Evolutionary conservation across 768 basidiomycete species (phyloP), one percentile per base, ranked within the genome.

Genomic region (Russula vinacea): DNA sequence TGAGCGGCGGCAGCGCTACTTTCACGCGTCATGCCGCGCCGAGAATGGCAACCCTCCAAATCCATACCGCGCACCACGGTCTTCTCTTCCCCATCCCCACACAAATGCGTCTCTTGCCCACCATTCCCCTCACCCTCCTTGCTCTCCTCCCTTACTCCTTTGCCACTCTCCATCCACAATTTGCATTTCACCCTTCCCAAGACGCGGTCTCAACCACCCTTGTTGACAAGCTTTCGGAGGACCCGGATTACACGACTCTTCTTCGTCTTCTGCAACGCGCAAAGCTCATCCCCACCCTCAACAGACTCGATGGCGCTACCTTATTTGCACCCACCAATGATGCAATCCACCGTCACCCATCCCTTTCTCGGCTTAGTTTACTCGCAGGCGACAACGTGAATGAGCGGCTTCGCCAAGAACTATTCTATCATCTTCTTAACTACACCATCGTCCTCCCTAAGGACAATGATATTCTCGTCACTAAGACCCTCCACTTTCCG

Each of bases 301-400:
- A 96, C 74, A 85, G 80, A 68, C 85, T 99, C 68, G 86, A 90
- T 63, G 84, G 80, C 45, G 82, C 82, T 72, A 97, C 97, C 32
- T 74, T 99, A 53, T 98, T 98, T 71, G 97, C 97, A 1, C 97
- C 97, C 1, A 97, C 92, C 22, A 95, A 99, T 76, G 87, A 92
- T 63, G 97, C 97, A 39, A 84, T 95, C 68, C 75, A 83, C 66
- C 81, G 78, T 32, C 79, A 85, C 66, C 66, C 73, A 65, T 19
- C 64, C 78, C 14, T 79, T 78, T 78, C 66, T 68, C 42, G 61
- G 49, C 54, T 73, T 74, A 42, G 68, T 83, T 29, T 73, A 78
- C 69, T 73, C 52, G 70, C 84, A 42, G 80, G 79, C 26, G 94
- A 95, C 76, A 98, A 98, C 73, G 78, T 94, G 35, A 84, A 92